Percentiles rank a stretch among this genome's conserved stretches.
Conservation (phyloP, 78 protist species). For the Protostelium mycophagum region DNA sequence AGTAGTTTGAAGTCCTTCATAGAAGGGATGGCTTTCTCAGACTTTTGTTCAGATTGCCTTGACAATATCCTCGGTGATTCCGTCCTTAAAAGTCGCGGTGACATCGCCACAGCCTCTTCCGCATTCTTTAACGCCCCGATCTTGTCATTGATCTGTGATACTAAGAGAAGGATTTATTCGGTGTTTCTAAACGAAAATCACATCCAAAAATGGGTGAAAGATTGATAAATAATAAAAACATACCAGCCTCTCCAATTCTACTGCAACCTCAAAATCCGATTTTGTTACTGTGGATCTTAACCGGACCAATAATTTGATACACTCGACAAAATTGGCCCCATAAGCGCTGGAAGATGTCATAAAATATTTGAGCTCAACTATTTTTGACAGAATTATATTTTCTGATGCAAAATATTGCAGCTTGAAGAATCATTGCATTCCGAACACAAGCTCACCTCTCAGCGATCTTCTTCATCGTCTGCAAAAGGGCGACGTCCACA, state of each 20-base stretch:
- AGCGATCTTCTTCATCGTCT: neutral
- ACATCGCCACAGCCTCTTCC: conserved; percentile 35
- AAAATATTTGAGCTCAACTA: neutral
- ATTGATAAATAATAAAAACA: neutral
- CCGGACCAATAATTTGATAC: neutral
- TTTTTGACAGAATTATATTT: no score
- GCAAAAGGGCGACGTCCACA: neutral
- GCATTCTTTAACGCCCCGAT: conserved; percentile 29
- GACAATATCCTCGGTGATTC: conserved; percentile 32
- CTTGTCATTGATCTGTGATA: conserved; percentile 33
- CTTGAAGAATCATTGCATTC: no score
- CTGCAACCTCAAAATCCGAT: conserved; percentile 15
- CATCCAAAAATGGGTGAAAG: neutral
- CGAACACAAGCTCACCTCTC: conserved; percentile 2
- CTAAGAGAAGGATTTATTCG: neutral
- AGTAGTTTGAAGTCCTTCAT: conserved; percentile 54
- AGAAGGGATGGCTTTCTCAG: conserved; percentile 42
- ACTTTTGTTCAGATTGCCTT: neutral
- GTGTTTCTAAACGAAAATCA: neutral
- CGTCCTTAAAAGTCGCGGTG: conserved; percentile 44
- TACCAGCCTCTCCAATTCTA: conserved; percentile 34
- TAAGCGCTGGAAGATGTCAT: neutral
- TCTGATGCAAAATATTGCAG: no score
- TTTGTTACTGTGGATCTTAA: conserved; percentile 5
- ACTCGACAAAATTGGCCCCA: neutral